Base-by-base conservation (phyloP, 305 asterid species). In the Ajuga reptans region DNA sequence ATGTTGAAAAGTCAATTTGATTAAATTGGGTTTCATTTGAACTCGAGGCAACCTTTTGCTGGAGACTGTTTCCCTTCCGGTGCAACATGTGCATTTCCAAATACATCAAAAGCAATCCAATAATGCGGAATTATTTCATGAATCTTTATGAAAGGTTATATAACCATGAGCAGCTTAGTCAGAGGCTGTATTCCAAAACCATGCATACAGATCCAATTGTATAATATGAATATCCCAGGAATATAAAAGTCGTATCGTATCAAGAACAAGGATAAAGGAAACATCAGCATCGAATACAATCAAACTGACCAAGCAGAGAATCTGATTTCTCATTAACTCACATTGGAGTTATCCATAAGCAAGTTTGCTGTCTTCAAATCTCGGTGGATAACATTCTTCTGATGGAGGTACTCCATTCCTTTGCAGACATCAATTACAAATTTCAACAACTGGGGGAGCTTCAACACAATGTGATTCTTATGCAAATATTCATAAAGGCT, bases 341-440 rank as follows among this genome's bases (percentile, higher is more conserved):
- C 97, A 62, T 80, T 77, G 69, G 45, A 64, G 59, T 78, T 63
- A 78, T 85, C 96, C 93, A 92, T 82, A 54, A 90, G 93, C 83
- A 90, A 73, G 79, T 92, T 92, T 63, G 95, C 93, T 0, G 96
- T 84, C 84, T 92, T 92, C 78, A 92, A 71, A 84, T 92, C 98
- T 79, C 98, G 79, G 77, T 92, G 98, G 67, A 92, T 85, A 59
- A 92, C 82, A 73, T 89, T 79, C 21, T 84, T 84, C 68, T 84
- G 90, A 74, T 92, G 98, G 85, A 90, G 81, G 77, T 90, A 92
- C 71, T 87, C 96, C 97, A 92, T 90, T 73, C 97, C 98, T 76
- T 84, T 83, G 87, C 96, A 88, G 79, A 88, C 85, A 81, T 92
- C 98, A 73, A 87, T 87, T 58, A 96, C 88, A 53, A 85, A 90